phyloP scores from a whole-genome alignment of 768 basidiomycete species.

The Punctularia strigosozonata region DNA sequence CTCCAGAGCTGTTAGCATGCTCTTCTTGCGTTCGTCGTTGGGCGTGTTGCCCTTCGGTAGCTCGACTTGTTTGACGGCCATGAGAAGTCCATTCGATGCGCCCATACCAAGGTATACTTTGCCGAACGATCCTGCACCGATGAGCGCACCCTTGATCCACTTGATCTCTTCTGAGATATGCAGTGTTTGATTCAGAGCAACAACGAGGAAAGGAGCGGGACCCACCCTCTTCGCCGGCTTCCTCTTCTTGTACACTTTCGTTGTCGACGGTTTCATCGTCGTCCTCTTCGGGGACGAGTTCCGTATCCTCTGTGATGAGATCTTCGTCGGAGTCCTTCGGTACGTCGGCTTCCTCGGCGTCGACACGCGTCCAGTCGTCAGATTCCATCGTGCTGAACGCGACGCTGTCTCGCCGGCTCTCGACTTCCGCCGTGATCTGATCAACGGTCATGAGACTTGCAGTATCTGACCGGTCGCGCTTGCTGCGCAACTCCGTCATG shows the following conservation, averaged over 20 bases:
- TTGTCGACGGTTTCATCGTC: conserved; percentile 38
- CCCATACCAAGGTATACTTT: conserved; percentile 96
- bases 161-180: conserved; percentile 39
- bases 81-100: conserved; percentile 76
- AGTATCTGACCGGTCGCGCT: conserved; percentile 77
- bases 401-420: conserved; percentile 51
- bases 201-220: too few species aligned
- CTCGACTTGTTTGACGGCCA: conserved; percentile 98
- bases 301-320: conserved; percentile 19
- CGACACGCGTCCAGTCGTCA: conserved; percentile 71
- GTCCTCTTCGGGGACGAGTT: conserved; percentile 31
- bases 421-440: conserved; percentile 95
- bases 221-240: conserved; percentile 26
- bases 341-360: conserved; percentile 34
- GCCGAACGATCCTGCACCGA: conserved; percentile 90
- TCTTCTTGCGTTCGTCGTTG: conserved; percentile 88
- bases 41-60: conserved; percentile 72
- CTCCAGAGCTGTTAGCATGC: conserved; percentile 86
- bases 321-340: too few species aligned
- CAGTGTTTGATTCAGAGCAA: neutral
- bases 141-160: conserved; percentile 95
- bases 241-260: conserved; percentile 29
- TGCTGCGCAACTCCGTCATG: conserved; percentile 72
- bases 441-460: conserved; percentile 92
- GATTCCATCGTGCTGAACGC: conserved; percentile 24